phyloP scores from a whole-genome alignment of 2,329 filamentous ascomycete genomes.

The Clonostachys sp. region DNA sequence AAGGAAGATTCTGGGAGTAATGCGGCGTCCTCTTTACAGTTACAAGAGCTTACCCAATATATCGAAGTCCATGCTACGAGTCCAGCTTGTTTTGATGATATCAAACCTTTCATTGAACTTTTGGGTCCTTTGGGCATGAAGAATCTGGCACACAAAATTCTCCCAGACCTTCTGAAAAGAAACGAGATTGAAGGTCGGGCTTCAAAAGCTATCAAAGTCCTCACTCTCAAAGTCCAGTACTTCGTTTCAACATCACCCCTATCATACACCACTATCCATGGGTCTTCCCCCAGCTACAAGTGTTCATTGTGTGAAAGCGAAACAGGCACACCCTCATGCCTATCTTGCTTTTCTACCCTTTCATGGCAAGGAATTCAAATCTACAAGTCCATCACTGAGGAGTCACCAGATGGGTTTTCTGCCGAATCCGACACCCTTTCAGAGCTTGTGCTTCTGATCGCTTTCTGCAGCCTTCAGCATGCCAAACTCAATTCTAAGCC shows the following conservation, averaged over 20 bases:
- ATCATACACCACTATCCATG: conserved; percentile 11
- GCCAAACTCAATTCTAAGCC: conserved; percentile 6
- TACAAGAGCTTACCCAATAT: conserved; percentile 27
- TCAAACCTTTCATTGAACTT: conserved; percentile 36
- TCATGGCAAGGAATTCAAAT: conserved; percentile 11
- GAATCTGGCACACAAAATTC: conserved; percentile 13
- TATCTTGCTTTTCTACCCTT: conserved; percentile 14
- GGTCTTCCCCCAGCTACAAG: conserved; percentile 9
- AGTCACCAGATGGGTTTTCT: conserved; percentile 1
- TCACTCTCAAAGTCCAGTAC: conserved; percentile 38
- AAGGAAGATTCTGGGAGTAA: conserved; percentile 17
- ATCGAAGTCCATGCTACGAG: conserved; percentile 26
- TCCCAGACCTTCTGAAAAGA: conserved; percentile 10
- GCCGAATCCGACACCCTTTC: conserved; percentile 5
- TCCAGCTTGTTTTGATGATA: conserved; percentile 39
- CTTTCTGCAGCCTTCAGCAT: conserved; percentile 23
- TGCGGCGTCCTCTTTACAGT: conserved; percentile 18
- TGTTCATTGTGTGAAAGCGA: conserved; percentile 15
- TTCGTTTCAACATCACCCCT: conserved; percentile 31
- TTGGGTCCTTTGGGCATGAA: conserved; percentile 33
- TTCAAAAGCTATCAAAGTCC: conserved; percentile 17
- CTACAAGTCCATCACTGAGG: conserved; percentile 5
- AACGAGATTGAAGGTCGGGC: conserved; percentile 14
- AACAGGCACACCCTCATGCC: conserved; percentile 9
- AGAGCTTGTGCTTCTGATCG: conserved; percentile 27